Percentiles rank a stretch among this genome's conserved stretches.
Conservation (phyloP, 2,329 filamentous ascomycete species). For the Alternaria infectoria region DNA sequence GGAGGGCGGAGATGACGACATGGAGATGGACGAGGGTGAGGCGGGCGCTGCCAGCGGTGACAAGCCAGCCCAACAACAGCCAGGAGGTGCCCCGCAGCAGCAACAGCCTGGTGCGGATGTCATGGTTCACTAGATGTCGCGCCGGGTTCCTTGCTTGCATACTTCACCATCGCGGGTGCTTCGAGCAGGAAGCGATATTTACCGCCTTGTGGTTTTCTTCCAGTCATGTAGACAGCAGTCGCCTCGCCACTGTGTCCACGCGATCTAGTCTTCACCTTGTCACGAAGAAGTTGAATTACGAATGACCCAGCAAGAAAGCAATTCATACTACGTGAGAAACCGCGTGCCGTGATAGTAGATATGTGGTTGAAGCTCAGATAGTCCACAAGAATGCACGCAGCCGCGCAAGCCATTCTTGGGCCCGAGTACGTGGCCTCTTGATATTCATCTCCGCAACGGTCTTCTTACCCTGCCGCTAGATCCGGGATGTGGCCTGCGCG, state of each 20-base stretch:
- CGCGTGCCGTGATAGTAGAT: neutral
- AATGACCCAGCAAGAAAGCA: neutral
- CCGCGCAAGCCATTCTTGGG: conserved; percentile 23
- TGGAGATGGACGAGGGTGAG: conserved; percentile 64
- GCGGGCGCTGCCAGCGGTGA: conserved; percentile 44
- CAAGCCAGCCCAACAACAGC: conserved; percentile 35
- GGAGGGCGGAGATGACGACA: conserved; percentile 61
- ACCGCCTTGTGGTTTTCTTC: neutral
- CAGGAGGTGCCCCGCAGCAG: conserved; percentile 26
- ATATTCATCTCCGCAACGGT: conserved; percentile 20
- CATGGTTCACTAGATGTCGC: conserved; percentile 48
- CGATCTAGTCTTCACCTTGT: conserved; percentile 4
- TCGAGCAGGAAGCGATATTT: neutral
- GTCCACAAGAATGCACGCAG: neutral
- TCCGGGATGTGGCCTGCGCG: conserved; percentile 12
- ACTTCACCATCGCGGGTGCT: conserved; percentile 2
- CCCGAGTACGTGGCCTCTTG: conserved; percentile 8
- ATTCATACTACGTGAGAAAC: neutral
- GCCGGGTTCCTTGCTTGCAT: neutral
- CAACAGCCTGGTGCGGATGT: conserved; percentile 42
- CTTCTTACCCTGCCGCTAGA: conserved; percentile 12
- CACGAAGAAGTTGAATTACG: neutral
- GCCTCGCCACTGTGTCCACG: neutral
- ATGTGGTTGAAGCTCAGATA: neutral
- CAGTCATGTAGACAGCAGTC: neutral